Percentiles rank a stretch among this genome's conserved stretches.
phyloP scores from a whole-genome alignment of 768 basidiomycete genomes.

The Lactarius psammicola region DNA sequence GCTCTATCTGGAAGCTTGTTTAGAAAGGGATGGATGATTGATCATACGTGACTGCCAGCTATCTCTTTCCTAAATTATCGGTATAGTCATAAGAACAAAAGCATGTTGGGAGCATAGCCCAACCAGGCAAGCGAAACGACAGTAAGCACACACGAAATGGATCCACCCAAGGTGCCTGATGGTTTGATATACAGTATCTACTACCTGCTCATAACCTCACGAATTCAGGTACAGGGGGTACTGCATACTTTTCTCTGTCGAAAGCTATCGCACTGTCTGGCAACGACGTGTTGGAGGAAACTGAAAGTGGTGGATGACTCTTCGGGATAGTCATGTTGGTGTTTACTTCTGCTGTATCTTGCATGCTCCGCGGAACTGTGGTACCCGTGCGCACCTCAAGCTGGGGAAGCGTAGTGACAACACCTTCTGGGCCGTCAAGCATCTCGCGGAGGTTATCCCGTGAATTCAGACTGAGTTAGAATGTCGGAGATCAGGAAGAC shows the following conservation, averaged over 20 bases:
- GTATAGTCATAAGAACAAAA: no score
- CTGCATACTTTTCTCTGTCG: neutral
- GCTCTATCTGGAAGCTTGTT: constrained; percentile 68
- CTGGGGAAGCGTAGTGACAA: neutral
- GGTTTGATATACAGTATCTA: no score
- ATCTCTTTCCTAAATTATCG: no score
- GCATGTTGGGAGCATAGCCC: no score
- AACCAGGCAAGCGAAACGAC: no score
- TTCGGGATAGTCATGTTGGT: neutral
- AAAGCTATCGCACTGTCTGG: neutral
- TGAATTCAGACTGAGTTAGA: neutral
- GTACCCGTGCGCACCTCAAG: neutral
- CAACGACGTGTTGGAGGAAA: neutral
- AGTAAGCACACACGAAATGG: no score
- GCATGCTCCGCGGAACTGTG: neutral
- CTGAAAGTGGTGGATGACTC: neutral
- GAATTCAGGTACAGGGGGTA: no score
- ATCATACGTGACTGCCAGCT: no score
- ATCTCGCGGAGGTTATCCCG: neutral
- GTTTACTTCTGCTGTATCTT: neutral
- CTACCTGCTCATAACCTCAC: no score
- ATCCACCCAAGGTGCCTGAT: no score
- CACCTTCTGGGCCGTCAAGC: neutral
- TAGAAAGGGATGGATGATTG: constrained; percentile 36
- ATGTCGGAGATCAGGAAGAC: neutral